Conservation (phyloP, 176 grass and related monocot species). For the Aegilops sharonensis region DNA sequence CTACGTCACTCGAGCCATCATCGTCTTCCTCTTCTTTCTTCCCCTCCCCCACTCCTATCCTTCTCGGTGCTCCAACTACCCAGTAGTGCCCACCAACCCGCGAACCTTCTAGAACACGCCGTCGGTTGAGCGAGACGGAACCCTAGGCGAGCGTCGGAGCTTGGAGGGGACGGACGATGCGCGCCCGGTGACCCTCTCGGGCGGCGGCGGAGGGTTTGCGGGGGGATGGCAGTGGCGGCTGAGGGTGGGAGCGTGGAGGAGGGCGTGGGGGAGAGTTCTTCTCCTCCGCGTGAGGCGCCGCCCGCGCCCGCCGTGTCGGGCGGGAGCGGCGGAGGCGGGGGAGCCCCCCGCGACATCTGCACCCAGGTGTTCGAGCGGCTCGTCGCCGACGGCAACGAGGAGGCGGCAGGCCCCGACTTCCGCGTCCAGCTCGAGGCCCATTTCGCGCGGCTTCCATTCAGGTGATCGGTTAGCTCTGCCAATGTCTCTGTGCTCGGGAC, state of each 20-base stretch:
- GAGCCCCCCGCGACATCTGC: conserved; percentile 41
- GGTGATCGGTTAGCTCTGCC: conserved; percentile 43
- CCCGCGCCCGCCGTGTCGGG: conserved; percentile 25
- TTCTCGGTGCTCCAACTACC: conserved; percentile 12
- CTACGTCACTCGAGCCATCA: conserved; percentile 6
- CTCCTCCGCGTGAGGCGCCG: conserved; percentile 46
- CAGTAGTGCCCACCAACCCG: neutral
- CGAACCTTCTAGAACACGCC: conserved; percentile 44
- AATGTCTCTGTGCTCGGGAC: neutral
- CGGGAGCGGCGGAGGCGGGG: conserved; percentile 21
- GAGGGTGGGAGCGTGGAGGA: conserved; percentile 55
- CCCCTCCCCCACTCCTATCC: conserved; percentile 1
- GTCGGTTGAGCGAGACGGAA: neutral
- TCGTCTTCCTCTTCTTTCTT: conserved; percentile 5
- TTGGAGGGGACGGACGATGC: conserved; percentile 17
- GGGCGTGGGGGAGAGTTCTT: conserved; percentile 94
- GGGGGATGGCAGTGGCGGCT: conserved; percentile 28
- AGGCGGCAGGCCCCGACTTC: conserved; percentile 61
- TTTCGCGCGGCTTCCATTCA: conserved; percentile 68
- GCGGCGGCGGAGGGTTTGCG: neutral
- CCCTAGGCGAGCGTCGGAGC: conserved; percentile 2
- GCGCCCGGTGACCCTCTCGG: conserved; percentile 21
- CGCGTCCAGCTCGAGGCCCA: conserved; percentile 65
- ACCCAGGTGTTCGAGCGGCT: conserved; percentile 63
- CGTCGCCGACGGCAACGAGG: conserved; percentile 68